phyloP scores from a whole-genome alignment of 139 green algal species.

The Chlorella sp. region DNA sequence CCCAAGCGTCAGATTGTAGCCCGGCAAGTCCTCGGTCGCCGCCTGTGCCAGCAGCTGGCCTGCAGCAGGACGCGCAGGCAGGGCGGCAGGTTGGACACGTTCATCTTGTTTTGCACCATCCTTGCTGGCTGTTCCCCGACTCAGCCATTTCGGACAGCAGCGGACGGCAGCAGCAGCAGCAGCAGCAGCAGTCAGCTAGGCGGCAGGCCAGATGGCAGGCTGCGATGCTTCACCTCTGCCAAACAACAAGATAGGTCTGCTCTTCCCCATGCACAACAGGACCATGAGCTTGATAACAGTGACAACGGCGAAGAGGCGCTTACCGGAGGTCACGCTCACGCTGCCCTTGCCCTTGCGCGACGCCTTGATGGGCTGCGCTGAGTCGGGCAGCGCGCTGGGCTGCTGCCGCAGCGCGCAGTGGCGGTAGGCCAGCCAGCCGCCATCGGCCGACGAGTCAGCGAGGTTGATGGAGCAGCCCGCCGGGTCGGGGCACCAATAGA shows the following conservation, averaged over 20 bases:
- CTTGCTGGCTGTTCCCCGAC: too few relatives aligned
- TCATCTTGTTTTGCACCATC: too few relatives aligned
- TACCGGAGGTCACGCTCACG: background rate
- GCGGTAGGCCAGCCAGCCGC: background rate
- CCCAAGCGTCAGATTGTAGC: background rate
- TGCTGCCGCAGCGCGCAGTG: background rate
- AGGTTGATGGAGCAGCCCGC: background rate
- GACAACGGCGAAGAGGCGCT: background rate
- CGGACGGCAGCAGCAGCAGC: too few relatives aligned
- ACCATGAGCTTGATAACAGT: too few relatives aligned
- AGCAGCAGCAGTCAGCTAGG: too few relatives aligned
- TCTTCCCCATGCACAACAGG: too few relatives aligned
- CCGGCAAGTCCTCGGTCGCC: background rate
- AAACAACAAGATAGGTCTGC: too few relatives aligned
- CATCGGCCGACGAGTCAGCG: background rate
- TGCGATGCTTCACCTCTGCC: too few relatives aligned
- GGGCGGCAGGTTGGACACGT: too few relatives aligned
- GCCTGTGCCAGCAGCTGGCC: background rate
- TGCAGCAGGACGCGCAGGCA: too few relatives aligned
- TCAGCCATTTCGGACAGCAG: too few relatives aligned
- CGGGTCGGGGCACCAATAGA: background rate
- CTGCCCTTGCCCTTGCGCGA: background rate
- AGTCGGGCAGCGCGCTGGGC: background rate
- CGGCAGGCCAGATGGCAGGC: too few relatives aligned
- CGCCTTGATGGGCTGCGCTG: background rate